phyloP scores from a whole-genome alignment of 192 early-diverging fungal species.

The Umbelopsis isabellina region DNA sequence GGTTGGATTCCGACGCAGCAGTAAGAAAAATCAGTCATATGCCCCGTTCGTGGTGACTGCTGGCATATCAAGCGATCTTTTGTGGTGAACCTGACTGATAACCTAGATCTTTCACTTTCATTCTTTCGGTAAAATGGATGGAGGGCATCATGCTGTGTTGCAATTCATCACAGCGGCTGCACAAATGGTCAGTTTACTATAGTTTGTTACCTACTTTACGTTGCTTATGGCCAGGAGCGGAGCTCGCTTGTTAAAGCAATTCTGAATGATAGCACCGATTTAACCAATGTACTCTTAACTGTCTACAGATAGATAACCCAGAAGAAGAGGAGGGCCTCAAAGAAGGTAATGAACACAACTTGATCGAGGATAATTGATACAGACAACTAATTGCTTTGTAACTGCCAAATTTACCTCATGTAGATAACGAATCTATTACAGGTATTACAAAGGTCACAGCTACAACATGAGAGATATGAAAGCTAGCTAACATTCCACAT shows the following conservation, averaged over 20 bases:
- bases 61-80: not conserved
- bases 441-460: not conserved
- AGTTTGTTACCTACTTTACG: not conserved
- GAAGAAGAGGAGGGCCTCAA: constrained; percentile 21
- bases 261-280: not conserved
- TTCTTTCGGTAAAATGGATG: constrained; percentile 32
- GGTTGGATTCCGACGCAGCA: not conserved
- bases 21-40: not conserved
- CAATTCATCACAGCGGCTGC: constrained; percentile 45
- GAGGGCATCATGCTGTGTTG: constrained; percentile 35
- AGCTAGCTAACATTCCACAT: not conserved
- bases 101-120: not conserved
- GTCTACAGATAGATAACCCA: constrained; percentile 31
- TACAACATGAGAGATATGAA: not conserved
- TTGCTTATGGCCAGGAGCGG: not conserved
- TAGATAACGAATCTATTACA: constrained; percentile 6
- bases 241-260: not conserved
- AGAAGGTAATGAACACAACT: constrained; percentile 6
- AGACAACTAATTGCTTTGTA: not conserved
- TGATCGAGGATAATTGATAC: not conserved
- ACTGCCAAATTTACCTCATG: not conserved
- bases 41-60: constrained; percentile 11
- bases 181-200: constrained; percentile 28
- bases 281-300: not conserved
- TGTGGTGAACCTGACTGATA: constrained; percentile 1